These are phyloP conservation scores for Penicillium sp. DNA, from an alignment of 2,329 filamentous ascomycete species.

Conservation along the genomic window DNA sequence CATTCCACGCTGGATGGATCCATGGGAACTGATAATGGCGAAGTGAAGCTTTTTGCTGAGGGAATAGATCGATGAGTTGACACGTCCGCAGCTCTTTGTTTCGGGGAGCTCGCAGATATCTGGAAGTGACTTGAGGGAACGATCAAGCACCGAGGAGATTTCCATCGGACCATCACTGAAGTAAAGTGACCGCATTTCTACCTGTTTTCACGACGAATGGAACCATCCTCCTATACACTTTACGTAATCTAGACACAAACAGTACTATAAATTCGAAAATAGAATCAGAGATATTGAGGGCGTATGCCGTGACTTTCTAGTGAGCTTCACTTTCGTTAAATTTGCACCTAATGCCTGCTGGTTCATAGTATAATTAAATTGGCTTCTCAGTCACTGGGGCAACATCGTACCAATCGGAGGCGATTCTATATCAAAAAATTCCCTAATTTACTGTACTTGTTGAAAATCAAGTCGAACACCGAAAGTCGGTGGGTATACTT, in stretches of 20 bases:
- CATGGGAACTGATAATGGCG: not conserved
- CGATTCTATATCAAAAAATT: too few relatives aligned
- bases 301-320: too few relatives aligned
- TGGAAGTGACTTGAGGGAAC: not conserved
- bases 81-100: not conserved
- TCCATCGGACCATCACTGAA: not conserved
- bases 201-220: not conserved
- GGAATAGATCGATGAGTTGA: not conserved
- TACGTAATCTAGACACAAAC: not conserved
- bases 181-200: not conserved
- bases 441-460: not conserved
- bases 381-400: not conserved
- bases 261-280: not conserved
- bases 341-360: too few relatives aligned
- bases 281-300: too few relatives aligned
- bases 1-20: conserved; percentile 2
- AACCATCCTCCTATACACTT: not conserved
- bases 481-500: not conserved
- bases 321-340: not conserved
- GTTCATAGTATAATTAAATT: not conserved
- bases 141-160: not conserved
- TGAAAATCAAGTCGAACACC: not conserved
- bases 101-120: not conserved
- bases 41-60: not conserved
- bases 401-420: not conserved